These are phyloP conservation scores for Diplodia seriata DNA, from an alignment of 2,329 filamentous ascomycete species.

Conservation along the genomic window DNA sequence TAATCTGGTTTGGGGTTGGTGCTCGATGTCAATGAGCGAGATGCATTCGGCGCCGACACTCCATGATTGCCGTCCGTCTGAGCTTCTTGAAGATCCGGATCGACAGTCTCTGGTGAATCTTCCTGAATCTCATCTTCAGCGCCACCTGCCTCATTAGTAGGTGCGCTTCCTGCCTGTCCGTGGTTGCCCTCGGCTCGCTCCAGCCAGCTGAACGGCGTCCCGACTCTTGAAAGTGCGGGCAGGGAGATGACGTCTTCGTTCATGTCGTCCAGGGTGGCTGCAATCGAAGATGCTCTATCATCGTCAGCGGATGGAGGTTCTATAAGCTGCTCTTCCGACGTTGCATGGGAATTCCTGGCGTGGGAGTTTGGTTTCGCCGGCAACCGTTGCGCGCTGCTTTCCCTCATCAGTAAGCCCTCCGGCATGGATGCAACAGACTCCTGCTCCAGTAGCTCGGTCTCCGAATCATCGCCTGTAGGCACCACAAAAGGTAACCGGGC, in stretches of 20 bases:
- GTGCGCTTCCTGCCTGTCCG: background rate
- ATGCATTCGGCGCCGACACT: background rate
- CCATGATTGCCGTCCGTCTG: background rate
- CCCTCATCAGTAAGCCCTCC: constrained; percentile 14
- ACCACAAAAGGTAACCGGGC: constrained; percentile 25
- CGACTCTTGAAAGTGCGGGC: constrained; percentile 39
- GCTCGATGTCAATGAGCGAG: constrained; percentile 38
- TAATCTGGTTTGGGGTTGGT: constrained; percentile 43
- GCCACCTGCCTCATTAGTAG: background rate
- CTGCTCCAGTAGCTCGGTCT: constrained; percentile 19
- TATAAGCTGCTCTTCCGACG: constrained; percentile 17
- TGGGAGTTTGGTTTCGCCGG: constrained; percentile 1
- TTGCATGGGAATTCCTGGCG: constrained; percentile 10
- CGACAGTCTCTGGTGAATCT: constrained; percentile 3
- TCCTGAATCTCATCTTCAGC: background rate
- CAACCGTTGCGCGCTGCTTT: constrained; percentile 16
- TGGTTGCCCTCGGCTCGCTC: background rate
- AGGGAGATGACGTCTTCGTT: constrained; percentile 57
- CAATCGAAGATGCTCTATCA: constrained; percentile 57
- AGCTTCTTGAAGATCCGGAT: background rate
- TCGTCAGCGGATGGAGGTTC: constrained; percentile 50
- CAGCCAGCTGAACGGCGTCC: constrained; percentile 26
- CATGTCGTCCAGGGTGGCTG: constrained; percentile 65
- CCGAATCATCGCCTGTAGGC: constrained; percentile 17
- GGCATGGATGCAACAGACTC: constrained; percentile 21